Evolutionary conservation across 768 basidiomycete species (phyloP), one percentile per base, ranked within the genome.

Genomic region (Pleurotus pulmonarius): DNA sequence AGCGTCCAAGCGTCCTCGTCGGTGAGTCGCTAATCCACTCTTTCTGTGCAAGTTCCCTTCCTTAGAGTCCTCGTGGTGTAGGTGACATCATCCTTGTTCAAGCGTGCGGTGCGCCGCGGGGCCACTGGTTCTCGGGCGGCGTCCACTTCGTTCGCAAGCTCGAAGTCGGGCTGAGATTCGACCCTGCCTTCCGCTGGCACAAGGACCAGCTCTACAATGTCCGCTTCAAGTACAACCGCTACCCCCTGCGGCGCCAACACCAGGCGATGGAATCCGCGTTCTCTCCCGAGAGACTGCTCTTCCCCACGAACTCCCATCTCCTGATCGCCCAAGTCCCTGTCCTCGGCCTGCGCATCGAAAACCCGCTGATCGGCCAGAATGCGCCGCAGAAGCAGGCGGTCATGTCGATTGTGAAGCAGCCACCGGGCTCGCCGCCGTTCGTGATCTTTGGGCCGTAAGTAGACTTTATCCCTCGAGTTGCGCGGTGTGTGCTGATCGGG

Each of bases 381-480:
- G 61, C 68, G 1, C 73, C 76, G 48, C 85, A 86, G 64, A 60
- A 78, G 55, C 73, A 77, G 46, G 78, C 85, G 0, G 76, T 85
- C 5, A 66, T 69, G 12, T 73, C 81, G 0, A 83, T 86, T 37
- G 26, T 78, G 22, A 65, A 71, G 12, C 72, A 75, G 57, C 73
- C 68, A 1, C 67, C 70, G 15, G 82, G 84, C 6, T 75, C 76
- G 12, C 73, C 73, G 0, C 83, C 85, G 0, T 86, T 85, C 59
- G 71, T 84, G 6, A 66, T 86, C 4, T 86, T 85, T 65, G 86
- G 86, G 34, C 86, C 86, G 85, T 85, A 64, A 61, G 83, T 77
- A 15, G 12, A 12, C 5, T 56, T 7, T 53, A 5, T 16, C 38
- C 2, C 37, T 44, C 12, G n/a, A 18, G 15, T 49, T 59, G n/a